Conservation (phyloP, 192 early-diverging fungal genomes). For the Chytriomyces confervae region DNA sequence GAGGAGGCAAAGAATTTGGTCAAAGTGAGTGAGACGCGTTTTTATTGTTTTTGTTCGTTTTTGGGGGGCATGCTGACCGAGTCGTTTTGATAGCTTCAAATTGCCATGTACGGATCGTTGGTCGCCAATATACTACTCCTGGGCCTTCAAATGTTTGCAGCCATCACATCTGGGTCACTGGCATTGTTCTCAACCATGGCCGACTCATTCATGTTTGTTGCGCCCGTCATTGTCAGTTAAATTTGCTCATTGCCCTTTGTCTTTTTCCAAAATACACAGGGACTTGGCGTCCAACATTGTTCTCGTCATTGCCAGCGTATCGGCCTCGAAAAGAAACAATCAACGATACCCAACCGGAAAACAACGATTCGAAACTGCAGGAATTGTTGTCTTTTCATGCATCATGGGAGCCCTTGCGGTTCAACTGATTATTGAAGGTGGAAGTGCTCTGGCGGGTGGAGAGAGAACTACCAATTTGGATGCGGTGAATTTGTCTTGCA, state of each 20-base stretch:
- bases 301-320: slow-evolving; percentile 12
- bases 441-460: slow-evolving; percentile 2
- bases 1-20: slow-evolving; percentile 38
- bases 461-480: neutral
- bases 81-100: slow-evolving; percentile 45
- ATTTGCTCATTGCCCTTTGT: no score
- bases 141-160: slow-evolving; percentile 63
- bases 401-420: slow-evolving; percentile 75
- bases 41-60: slow-evolving; percentile 38
- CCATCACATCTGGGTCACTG: slow-evolving; percentile 69
- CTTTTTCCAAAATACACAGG: no score
- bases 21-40: slow-evolving; percentile 55
- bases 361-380: slow-evolving; percentile 72
- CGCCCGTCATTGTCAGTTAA: slow-evolving; percentile 12
- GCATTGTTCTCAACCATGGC: slow-evolving; percentile 72
- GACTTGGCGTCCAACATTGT: slow-evolving; percentile 33
- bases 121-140: slow-evolving; percentile 69
- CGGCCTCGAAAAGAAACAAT: slow-evolving; percentile 46
- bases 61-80: neutral
- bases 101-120: slow-evolving; percentile 74
- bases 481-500: neutral
- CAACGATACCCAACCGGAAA: slow-evolving; percentile 69
- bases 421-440: slow-evolving; percentile 59
- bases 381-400: slow-evolving; percentile 61
- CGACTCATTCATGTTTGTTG: slow-evolving; percentile 63